Conservation (phyloP, 1,139 yeast species). For the Saccharomyces hybrid region DNA sequence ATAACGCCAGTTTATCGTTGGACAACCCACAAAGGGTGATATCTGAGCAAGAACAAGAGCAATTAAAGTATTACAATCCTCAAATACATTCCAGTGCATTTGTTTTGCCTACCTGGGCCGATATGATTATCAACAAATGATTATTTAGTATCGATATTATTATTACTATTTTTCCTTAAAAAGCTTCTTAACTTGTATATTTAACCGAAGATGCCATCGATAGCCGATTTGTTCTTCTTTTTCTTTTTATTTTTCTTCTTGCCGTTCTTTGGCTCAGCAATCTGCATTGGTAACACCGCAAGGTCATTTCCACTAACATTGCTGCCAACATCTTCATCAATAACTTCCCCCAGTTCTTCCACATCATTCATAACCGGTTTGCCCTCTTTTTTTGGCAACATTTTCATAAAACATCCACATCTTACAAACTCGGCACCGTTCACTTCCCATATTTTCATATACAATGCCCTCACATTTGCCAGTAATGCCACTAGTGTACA, state of each 20-base stretch:
- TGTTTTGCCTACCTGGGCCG: conserved; percentile 84
- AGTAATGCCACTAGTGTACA: conserved; percentile 55
- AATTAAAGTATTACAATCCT: conserved; percentile 66
- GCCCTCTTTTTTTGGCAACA: conserved; percentile 2
- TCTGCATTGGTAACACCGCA: conserved; percentile 5
- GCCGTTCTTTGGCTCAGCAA: neutral
- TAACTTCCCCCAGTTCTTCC: conserved; percentile 8
- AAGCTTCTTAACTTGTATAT: neutral
- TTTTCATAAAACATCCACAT: conserved; percentile 3
- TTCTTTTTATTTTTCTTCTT: conserved; percentile 37
- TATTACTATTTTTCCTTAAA: neutral
- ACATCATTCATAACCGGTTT: conserved; percentile 5
- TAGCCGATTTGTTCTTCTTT: conserved; percentile 42
- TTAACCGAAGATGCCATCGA: conserved; percentile 53
- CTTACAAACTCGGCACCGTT: conserved; percentile 13
- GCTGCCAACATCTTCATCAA: conserved; percentile 9
- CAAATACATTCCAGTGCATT: conserved; percentile 73
- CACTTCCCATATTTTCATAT: conserved; percentile 23
- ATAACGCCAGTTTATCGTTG: conserved; percentile 46
- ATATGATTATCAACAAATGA: conserved; percentile 18
- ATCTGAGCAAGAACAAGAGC: conserved; percentile 41
- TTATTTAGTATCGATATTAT: neutral
- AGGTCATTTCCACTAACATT: conserved; percentile 33
- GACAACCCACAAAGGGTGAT: conserved; percentile 49
- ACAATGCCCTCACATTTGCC: conserved; percentile 40